phyloP scores from a whole-genome alignment of 176 grass and related monocot genomes.

The Coix lacrymajobi region DNA sequence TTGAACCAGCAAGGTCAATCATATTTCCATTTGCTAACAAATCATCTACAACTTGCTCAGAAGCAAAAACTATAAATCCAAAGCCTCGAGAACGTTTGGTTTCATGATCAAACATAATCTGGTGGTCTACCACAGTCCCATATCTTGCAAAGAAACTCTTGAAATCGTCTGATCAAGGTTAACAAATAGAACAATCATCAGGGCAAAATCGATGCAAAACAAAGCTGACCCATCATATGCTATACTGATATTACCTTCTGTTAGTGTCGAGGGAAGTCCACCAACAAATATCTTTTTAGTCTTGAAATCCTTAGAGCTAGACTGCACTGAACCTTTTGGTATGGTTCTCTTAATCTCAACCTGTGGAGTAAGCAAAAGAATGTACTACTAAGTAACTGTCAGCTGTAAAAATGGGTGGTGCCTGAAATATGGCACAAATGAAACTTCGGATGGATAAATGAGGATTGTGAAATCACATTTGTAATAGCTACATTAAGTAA shows the following conservation, averaged over 20 bases:
- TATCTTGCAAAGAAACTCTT: slow-evolving; percentile 68
- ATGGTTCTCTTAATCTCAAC: slow-evolving; percentile 98
- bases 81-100: slow-evolving; percentile 84
- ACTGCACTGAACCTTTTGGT: slow-evolving; percentile 63
- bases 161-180: slow-evolving; percentile 68
- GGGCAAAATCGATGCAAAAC: slow-evolving; percentile 5
- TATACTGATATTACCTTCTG: slow-evolving; percentile 59
- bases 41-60: slow-evolving; percentile 84
- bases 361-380: slow-evolving; percentile 26
- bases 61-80: slow-evolving; percentile 93
- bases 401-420: not conserved
- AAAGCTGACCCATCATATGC: slow-evolving; percentile 1
- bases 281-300: slow-evolving; percentile 97
- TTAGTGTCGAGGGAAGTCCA: slow-evolving; percentile 60
- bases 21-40: slow-evolving; percentile 92
- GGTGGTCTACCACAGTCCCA: slow-evolving; percentile 78
- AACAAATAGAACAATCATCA: slow-evolving; percentile 32
- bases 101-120: slow-evolving; percentile 85
- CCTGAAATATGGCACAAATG: not conserved
- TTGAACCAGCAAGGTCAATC: slow-evolving; percentile 76
- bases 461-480: not conserved
- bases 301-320: slow-evolving; percentile 63
- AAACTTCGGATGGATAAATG: not conserved
- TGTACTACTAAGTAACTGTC: not conserved
- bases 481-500: not conserved